Conservation (phyloP, 768 basidiomycete genomes). For the Galerina marginata region DNA sequence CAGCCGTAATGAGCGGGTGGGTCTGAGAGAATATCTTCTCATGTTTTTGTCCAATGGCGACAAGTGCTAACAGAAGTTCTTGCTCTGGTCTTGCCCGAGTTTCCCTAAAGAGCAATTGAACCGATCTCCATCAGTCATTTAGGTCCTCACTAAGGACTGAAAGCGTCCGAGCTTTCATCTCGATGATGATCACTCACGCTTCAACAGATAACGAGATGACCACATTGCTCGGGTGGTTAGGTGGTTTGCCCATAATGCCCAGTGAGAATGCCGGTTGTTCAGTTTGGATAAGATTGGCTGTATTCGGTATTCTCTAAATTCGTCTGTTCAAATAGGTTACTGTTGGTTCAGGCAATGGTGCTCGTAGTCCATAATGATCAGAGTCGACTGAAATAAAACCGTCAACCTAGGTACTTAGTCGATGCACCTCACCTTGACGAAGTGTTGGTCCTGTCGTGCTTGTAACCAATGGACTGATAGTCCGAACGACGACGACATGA, state of each 20-base stretch:
- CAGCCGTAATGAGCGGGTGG: constrained; percentile 14
- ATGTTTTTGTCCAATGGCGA: constrained; percentile 8
- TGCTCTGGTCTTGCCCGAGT: constrained; percentile 7
- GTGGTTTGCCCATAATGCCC: neutral
- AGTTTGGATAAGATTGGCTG: too few relatives aligned
- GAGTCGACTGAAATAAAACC: neutral
- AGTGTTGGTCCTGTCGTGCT: too few relatives aligned
- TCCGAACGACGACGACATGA: too few relatives aligned
- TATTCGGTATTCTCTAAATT: too few relatives aligned
- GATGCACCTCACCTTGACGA: too few relatives aligned
- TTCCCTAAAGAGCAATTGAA: constrained; percentile 7
- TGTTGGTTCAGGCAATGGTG: too few relatives aligned
- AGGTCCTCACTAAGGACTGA: neutral
- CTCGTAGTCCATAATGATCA: constrained; percentile 4
- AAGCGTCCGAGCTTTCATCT: constrained; percentile 11
- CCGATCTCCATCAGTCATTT: constrained; percentile 15
- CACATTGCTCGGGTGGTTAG: neutral
- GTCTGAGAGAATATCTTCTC: constrained; percentile 6
- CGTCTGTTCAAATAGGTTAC: too few relatives aligned
- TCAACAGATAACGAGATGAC: constrained; percentile 13
- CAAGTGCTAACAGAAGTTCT: neutral
- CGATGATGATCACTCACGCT: constrained; percentile 15
- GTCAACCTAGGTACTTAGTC: too few relatives aligned
- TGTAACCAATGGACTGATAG: too few relatives aligned
- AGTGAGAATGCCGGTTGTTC: too few relatives aligned